Evolutionary conservation across 495 filamentous ascomycete genomes (phyloP), one percentile per base, ranked within the genome.

Genomic region (Daldinia childiae): DNA sequence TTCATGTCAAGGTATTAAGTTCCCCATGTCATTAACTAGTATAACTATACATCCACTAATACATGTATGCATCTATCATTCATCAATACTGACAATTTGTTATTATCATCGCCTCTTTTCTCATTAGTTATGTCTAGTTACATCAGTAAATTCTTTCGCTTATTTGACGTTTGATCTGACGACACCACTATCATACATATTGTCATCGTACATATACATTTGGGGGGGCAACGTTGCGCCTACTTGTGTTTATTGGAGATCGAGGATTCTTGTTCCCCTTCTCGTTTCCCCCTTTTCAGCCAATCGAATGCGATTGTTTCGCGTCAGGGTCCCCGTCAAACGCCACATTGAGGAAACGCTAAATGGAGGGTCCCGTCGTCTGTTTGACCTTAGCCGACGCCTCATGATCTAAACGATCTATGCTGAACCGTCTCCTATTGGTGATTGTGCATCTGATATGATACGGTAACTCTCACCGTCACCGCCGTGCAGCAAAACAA

Each of bases 291-390:
- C 14, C 14, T 1, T 39, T 55, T 58, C 29, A 27, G 27, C 70
- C 70, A 73, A 73, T 68, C 41, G 34, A 61, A 50, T 57, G 21
- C 21, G 0, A 11, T 56, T 56, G 61, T 58, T 68, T 73, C 61
- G 60, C 51, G 50, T 71, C 61, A 70, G 67, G 38, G 32, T 17
- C 34, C 39, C 50, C n/a, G 45, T 61, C 30, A 41, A 65, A 62
- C 64, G 70, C 70, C 70, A 65, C 70, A 73, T 60, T 56, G 54
- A 62, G 64, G 54, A 64, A 64, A 70, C 67, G 56, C 8, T 56
- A 45, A 65, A 62, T 58, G 64, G 63, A 60, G 5, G 43, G 41
- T 34, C 26, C 21, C 38, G 43, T 48, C 17, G 43, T 48, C 17
- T 21, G 21, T 48, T 21, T 48, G 43, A 15, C 38, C 38, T 41